phyloP scores from a whole-genome alignment of 352 stramenopile genomes.

The Phytophthora sojae region DNA sequence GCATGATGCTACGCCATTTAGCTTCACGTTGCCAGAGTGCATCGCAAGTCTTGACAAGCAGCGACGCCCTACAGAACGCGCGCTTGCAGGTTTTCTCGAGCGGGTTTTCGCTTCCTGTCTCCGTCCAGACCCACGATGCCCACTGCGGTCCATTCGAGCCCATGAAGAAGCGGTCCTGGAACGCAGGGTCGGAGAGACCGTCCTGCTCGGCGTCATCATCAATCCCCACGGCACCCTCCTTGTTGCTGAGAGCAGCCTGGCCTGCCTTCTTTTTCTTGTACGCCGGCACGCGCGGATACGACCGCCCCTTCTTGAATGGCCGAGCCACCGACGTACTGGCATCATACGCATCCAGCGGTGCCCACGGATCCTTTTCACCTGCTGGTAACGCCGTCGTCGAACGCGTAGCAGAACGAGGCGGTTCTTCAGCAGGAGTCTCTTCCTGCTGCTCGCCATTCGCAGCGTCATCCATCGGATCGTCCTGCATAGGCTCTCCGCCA shows the following conservation, averaged over 20 bases:
- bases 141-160: slow-evolving; percentile 60
- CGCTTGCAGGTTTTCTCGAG: slow-evolving; percentile 71
- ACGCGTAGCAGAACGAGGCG: neutral
- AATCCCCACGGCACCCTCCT: slow-evolving; percentile 38
- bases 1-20: slow-evolving; percentile 72
- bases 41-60: slow-evolving; percentile 64
- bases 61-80: slow-evolving; percentile 61
- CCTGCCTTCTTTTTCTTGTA: slow-evolving; percentile 52
- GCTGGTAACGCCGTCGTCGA: neutral
- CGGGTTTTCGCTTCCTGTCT: slow-evolving; percentile 51
- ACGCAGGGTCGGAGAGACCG: slow-evolving; percentile 66
- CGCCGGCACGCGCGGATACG: slow-evolving; percentile 54
- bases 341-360: slow-evolving; percentile 79
- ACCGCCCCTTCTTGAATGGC: slow-evolving; percentile 81
- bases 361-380: slow-evolving; percentile 71
- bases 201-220: slow-evolving; percentile 54
- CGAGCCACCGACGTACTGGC: slow-evolving; percentile 64
- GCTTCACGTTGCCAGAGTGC: slow-evolving; percentile 68
- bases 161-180: slow-evolving; percentile 72
- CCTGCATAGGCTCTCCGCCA: slow-evolving; percentile 34
- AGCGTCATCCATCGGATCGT: slow-evolving; percentile 25
- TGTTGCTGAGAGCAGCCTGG: slow-evolving; percentile 38
- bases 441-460: slow-evolving; percentile 15
- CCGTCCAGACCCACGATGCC: slow-evolving; percentile 78
- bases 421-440: slow-evolving; percentile 1